Percentiles rank a stretch among this genome's conserved stretches.
These are phyloP conservation scores for Apophysomyces sp. DNA, from an alignment of 371 early-diverging fungal genomes.

Conservation along the genomic window DNA sequence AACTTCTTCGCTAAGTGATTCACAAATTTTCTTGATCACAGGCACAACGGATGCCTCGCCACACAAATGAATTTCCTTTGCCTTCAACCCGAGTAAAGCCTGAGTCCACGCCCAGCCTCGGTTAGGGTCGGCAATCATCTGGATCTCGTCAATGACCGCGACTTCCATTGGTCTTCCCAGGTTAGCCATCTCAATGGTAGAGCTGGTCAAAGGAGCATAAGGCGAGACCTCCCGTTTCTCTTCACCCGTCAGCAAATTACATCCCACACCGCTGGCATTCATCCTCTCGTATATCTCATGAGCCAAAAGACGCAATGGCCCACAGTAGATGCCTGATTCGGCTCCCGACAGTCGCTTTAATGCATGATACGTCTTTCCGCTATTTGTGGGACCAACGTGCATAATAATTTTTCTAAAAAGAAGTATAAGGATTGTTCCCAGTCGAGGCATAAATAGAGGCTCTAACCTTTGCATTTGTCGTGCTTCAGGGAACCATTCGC, in stretches of 20 bases:
- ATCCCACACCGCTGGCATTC: constrained; percentile 72
- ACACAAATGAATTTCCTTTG: constrained; percentile 89
- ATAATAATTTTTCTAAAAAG: constrained; percentile 70
- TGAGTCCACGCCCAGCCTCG: constrained; percentile 98
- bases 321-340: constrained; percentile 81
- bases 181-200: constrained; percentile 93
- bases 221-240: constrained; percentile 65
- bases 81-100: constrained; percentile 81
- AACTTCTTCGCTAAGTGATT: constrained; percentile 75
- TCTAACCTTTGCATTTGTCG: constrained; percentile 67
- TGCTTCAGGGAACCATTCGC: constrained; percentile 79
- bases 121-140: constrained; percentile 84
- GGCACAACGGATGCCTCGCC: constrained; percentile 90
- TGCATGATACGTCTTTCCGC: constrained; percentile 94
- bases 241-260: constrained; percentile 92
- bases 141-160: constrained; percentile 96
- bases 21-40: constrained; percentile 74
- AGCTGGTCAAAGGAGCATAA: constrained; percentile 55
- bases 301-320: constrained; percentile 91
- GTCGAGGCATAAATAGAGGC: background rate
- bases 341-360: constrained; percentile 69
- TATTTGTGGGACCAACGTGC: constrained; percentile 98
- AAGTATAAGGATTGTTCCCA: background rate
- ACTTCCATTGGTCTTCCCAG: constrained; percentile 66
- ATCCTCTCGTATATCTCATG: constrained; percentile 90